phyloP scores from a whole-genome alignment of 306 rosid species.

The Sicyos edulis region DNA sequence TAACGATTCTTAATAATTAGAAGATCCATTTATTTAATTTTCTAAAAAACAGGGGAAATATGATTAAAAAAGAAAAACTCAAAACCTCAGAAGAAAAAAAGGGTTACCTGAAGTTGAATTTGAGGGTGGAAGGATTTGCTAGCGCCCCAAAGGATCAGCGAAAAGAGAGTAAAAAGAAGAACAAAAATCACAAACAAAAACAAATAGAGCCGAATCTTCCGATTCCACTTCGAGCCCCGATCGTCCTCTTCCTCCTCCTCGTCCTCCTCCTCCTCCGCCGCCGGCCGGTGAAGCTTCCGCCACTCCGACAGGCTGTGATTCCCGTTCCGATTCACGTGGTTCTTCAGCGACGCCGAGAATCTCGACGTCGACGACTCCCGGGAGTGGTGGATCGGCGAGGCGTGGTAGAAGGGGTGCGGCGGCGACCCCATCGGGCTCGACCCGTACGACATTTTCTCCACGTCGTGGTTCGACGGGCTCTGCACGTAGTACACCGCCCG shows the following conservation, averaged over 20 bases:
- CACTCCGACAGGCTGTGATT: conserved; percentile 31
- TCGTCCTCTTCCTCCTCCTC: conserved; percentile 12
- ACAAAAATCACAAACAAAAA: conserved; percentile 49
- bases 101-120: conserved; percentile 46
- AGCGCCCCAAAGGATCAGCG: conserved; percentile 85
- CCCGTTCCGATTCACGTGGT: conserved; percentile 35
- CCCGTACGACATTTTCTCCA: conserved; percentile 89
- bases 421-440: conserved; percentile 78
- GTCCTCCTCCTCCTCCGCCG: conserved; percentile 24
- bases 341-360: conserved; percentile 74
- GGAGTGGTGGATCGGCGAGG: conserved; percentile 89
- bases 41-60: too few species aligned
- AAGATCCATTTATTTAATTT: too few species aligned
- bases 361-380: conserved; percentile 94
- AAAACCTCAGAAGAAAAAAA: not conserved
- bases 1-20: too few species aligned
- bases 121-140: conserved; percentile 61
- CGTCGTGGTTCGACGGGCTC: conserved; percentile 88
- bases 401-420: conserved; percentile 53
- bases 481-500: conserved; percentile 85
- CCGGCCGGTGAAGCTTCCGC: conserved; percentile 45
- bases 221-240: conserved; percentile 22
- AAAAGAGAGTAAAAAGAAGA: conserved; percentile 47
- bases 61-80: not conserved
- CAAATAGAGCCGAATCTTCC: conserved; percentile 41